Evolutionary conservation across 2,329 filamentous ascomycete species (phyloP).

Genomic region (Talaromyces amestolkiae): DNA sequence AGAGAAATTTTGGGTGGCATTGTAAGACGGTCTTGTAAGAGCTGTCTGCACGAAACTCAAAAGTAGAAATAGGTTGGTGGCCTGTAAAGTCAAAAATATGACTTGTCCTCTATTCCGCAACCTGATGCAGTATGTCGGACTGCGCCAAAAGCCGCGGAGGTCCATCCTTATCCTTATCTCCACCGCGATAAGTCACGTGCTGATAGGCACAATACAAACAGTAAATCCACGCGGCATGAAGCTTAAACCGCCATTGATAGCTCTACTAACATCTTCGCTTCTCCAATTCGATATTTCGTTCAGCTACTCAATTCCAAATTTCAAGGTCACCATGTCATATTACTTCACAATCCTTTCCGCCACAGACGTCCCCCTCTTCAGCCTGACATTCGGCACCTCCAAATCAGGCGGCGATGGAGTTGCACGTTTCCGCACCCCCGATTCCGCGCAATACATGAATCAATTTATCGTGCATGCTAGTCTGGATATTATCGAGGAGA

Average conservation of each 20-base stretch:
- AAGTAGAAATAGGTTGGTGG: neutral
- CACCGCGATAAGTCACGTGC: constrained; percentile 13
- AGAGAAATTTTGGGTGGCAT: constrained; percentile 38
- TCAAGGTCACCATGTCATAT: constrained; percentile 74
- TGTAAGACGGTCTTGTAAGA: constrained; percentile 13
- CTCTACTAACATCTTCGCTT: neutral
- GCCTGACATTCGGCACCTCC: constrained; percentile 93
- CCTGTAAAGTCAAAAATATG: neutral
- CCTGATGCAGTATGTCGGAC: neutral
- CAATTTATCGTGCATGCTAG: constrained; percentile 96
- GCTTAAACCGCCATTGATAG: constrained; percentile 2
- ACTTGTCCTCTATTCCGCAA: neutral
- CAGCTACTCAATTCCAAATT: neutral
- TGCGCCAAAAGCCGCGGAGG: constrained; percentile 4
- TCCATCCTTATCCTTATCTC: constrained; percentile 9
- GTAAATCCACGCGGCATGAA: constrained; percentile 7
- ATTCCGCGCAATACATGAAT: constrained; percentile 88
- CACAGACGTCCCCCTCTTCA: constrained; percentile 93
- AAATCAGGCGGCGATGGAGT: constrained; percentile 93
- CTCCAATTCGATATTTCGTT: neutral
- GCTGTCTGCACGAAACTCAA: neutral
- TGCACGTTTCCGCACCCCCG: constrained; percentile 82
- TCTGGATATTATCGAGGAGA: constrained; percentile 91
- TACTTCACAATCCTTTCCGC: constrained; percentile 97
- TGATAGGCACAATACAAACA: constrained; percentile 10